Base-by-base conservation (phyloP, 495 filamentous ascomycete species). In the Aspergillus sclerotiicarbonarius region DNA sequence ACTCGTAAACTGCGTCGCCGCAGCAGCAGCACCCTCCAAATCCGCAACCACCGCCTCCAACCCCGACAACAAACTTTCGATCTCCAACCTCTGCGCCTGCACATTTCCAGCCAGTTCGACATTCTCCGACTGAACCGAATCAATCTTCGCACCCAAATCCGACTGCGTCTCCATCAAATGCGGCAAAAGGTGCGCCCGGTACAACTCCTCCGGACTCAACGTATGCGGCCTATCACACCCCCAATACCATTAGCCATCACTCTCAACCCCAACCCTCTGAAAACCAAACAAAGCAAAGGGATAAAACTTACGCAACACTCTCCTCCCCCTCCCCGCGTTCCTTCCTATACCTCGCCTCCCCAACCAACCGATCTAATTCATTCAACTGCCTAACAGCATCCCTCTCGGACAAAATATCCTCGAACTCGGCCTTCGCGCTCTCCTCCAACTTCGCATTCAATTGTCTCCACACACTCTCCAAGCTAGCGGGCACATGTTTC, bases 331-430 rank as follows among this genome's bases (percentile, higher is more conserved):
- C 67, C 32, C 60, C 74, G 44, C 67, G 66, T 25, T 76, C 81
- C 65, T 79, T 84, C 62, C 88, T 76, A 58, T 73, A 73, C 60
- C 74, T 82, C 25, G 90, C 93, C 43, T 91, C 91, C 19, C 69
- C 76, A 31, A 94, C 80, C 46, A 96, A 75, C 12, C 76, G 74
- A 71, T 98, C 93, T 52, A 97, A 77, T 63, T 87, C 86, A 76
- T 98, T 97, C 55, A 98, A 75, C 45, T 84, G 83, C 57, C 73
- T 61, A 3, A 97, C 82, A 0, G 92, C 92, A 50, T 85, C 75
- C 48, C 90, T 74, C 67, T 88, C 83, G 29, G 75, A 68, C 50
- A 96, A 59, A 59, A 97, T 91, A 6, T 73, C 76, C 31, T 92
- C 88, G 71, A 96, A 97, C 67, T 96, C 90, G 20, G 76, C 72